Conservation (phyloP, 2,329 filamentous ascomycete species). For the Pestalotiopsis sp. region DNA sequence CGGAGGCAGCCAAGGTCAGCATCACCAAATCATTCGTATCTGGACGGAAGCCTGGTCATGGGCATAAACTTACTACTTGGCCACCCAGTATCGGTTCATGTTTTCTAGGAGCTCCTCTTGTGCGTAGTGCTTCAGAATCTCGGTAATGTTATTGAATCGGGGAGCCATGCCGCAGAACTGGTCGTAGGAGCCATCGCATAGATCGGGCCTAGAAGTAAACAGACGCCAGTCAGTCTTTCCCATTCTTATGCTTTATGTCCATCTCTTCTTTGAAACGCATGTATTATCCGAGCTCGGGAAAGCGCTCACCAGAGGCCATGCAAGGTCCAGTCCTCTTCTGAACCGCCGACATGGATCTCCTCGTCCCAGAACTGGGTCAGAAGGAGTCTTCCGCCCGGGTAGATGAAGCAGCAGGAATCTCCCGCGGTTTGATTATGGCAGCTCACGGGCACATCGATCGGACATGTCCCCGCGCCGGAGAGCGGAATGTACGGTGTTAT, state of each 20-base stretch:
- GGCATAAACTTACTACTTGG: conserved; percentile 33
- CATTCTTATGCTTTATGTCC: background rate
- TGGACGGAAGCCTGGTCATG: background rate
- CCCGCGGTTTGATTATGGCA: conserved; percentile 40
- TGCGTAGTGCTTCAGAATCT: conserved; percentile 41
- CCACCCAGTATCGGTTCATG: conserved; percentile 48
- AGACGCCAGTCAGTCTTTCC: background rate
- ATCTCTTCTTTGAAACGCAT: background rate
- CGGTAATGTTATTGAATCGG: conserved; percentile 43
- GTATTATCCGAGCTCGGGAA: background rate
- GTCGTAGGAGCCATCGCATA: conserved; percentile 46
- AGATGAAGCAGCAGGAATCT: conserved; percentile 45
- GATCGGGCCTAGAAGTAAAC: conserved; percentile 39
- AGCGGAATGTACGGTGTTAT: conserved; percentile 38
- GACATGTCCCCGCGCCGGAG: conserved; percentile 40
- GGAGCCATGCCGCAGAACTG: conserved; percentile 46
- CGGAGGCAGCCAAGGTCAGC: background rate
- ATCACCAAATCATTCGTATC: background rate
- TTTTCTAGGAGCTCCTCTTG: conserved; percentile 40
- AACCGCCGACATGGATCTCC: conserved; percentile 40
- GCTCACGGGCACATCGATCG: conserved; percentile 43
- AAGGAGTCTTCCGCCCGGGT: conserved; percentile 43
- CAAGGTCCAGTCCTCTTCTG: conserved; percentile 46
- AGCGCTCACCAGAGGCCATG: conserved; percentile 44
- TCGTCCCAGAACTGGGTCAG: conserved; percentile 49